Evolutionary conservation across 2,329 filamentous ascomycete genomes (phyloP).

Genomic region (Whalleya microplaca): DNA sequence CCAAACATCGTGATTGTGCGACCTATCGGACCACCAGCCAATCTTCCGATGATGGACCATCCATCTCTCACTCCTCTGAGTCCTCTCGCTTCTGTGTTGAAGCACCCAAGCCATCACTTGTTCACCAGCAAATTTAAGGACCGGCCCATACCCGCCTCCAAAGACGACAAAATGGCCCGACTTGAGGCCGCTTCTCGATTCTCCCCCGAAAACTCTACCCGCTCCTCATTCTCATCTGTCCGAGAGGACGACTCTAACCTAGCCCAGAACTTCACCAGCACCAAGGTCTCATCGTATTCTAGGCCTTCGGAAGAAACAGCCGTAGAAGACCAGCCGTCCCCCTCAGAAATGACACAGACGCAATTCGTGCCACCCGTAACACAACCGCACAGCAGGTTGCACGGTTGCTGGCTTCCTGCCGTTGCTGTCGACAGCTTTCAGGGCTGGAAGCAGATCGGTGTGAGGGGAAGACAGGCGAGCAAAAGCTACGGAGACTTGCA

Average conservation of each 20-base stretch:
- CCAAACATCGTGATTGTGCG: conserved; percentile 20
- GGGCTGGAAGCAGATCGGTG: conserved; percentile 66
- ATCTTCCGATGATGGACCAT: conserved; percentile 31
- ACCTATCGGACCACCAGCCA: conserved; percentile 3
- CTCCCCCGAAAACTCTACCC: conserved; percentile 43
- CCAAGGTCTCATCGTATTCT: conserved; percentile 64
- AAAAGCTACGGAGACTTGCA: conserved; percentile 65
- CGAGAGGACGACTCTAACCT: conserved; percentile 62
- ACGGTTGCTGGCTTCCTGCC: conserved; percentile 60
- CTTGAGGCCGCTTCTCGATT: conserved; percentile 28
- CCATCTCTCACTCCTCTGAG: conserved; percentile 23
- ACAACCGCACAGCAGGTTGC: conserved; percentile 58
- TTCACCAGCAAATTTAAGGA: conserved; percentile 26
- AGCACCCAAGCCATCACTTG: conserved; percentile 17
- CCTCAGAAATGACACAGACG: conserved; percentile 46
- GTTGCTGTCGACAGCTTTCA: conserved; percentile 56
- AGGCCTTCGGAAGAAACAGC: conserved; percentile 48
- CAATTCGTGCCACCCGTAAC: conserved; percentile 57
- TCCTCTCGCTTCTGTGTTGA: conserved; percentile 14
- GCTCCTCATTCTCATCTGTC: conserved; percentile 66
- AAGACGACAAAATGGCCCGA: conserved; percentile 34
- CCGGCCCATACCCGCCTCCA: conserved; percentile 22
- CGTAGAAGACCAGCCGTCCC: conserved; percentile 54
- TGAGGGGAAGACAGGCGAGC: conserved; percentile 62
- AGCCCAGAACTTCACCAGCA: conserved; percentile 65